Percentiles rank a stretch among this genome's conserved stretches.
Conservation (phyloP, 2,329 filamentous ascomycete species). For the Leptographium wingfieldii region DNA sequence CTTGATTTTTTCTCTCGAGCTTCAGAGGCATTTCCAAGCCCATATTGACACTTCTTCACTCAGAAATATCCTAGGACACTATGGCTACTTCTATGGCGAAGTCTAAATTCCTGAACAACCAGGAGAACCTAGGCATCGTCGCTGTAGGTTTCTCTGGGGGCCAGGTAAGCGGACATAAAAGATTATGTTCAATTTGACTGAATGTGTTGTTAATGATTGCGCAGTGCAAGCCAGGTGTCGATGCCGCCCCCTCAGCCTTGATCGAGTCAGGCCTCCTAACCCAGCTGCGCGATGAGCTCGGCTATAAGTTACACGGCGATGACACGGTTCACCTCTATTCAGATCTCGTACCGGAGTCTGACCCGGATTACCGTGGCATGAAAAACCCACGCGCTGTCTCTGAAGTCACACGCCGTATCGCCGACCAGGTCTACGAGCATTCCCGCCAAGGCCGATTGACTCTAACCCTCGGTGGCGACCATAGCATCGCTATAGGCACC, state of each 20-base stretch:
- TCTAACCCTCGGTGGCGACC: conserved; percentile 88
- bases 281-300: conserved; percentile 73
- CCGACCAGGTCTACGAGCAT: conserved; percentile 76
- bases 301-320: conserved; percentile 80
- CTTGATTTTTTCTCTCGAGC: too few relatives aligned
- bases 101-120: conserved; percentile 66
- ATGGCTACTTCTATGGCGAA: conserved; percentile 43
- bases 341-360: conserved; percentile 55
- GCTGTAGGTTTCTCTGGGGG: conserved; percentile 94
- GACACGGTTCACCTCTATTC: conserved; percentile 69
- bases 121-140: conserved; percentile 76
- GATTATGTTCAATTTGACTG: not conserved
- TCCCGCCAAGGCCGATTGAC: conserved; percentile 74
- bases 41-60: not conserved
- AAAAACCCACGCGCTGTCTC: conserved; percentile 83
- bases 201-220: not conserved
- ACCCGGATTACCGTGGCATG: conserved; percentile 81
- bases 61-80: not conserved
- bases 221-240: conserved; percentile 81
- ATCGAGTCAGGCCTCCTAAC: conserved; percentile 78
- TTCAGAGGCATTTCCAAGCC: too few relatives aligned
- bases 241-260: conserved; percentile 77
- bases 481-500: conserved; percentile 91
- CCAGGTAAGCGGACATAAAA: conserved; percentile 47
- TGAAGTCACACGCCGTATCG: conserved; percentile 69